phyloP scores from a whole-genome alignment of 345 rosid species.

The Eucalyptus curtisii region DNA sequence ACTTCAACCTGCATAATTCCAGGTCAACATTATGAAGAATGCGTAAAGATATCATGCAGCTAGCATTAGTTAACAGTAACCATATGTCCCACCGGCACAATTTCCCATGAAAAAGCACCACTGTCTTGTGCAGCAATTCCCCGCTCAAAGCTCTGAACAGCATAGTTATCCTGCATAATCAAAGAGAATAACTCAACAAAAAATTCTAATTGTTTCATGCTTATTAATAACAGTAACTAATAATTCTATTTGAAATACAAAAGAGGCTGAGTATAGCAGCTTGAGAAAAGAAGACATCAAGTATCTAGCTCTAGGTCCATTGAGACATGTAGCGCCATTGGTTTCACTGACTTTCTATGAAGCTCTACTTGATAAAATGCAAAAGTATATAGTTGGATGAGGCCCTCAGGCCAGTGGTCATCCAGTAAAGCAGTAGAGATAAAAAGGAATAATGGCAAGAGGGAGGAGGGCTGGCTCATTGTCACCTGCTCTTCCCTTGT shows the following conservation, averaged over 20 bases:
- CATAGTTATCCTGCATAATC: constrained; percentile 58
- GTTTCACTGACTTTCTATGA: neutral
- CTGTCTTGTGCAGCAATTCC: constrained; percentile 88
- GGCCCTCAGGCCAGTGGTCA: neutral
- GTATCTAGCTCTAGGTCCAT: neutral
- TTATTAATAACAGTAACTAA: neutral
- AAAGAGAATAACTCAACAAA: neutral
- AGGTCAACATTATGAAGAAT: neutral
- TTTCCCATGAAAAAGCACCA: constrained; percentile 92
- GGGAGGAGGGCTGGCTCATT: neutral
- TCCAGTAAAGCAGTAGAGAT: neutral
- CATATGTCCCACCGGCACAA: constrained; percentile 53
- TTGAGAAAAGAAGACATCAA: neutral
- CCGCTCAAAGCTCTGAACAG: constrained; percentile 93
- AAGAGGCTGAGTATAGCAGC: neutral
- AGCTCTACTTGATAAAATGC: neutral
- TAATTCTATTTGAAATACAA: neutral
- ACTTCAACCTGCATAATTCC: constrained; percentile 64
- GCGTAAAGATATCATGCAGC: neutral
- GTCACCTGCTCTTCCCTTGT: constrained; percentile 86
- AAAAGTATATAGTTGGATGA: neutral
- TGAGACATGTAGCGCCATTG: neutral
- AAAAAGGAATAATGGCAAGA: neutral
- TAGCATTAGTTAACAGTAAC: neutral
- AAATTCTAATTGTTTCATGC: neutral